Base-by-base conservation (phyloP, 176 grass and related monocot genomes). In the Microstegium vimineum region DNA sequence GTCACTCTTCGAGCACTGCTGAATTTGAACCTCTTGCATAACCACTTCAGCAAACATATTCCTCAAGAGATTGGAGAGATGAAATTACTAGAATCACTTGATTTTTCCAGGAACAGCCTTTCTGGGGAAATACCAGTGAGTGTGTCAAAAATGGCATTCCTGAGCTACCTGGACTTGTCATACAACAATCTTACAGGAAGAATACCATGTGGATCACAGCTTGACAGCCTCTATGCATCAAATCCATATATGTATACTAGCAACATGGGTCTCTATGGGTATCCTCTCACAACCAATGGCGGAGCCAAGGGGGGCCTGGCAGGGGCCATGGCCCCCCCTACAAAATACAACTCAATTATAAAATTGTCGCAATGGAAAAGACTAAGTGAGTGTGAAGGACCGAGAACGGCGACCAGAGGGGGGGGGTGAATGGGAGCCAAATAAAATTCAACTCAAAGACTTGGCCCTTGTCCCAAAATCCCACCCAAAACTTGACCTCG, bases 1-100 rank as follows among this genome's bases (percentile, higher is more conserved):
- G 4, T 17, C 10, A 41, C 15, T 35, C 79, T 81, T 20, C 0
- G 42, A 15, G 14, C 33, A 18, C 14, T 81, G 16, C 1, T 56
- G 15, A 81, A 70, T 27, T 31, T 81, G 11, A 81, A 70, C 40
- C 54, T 81, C 54, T 81, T 66, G 1, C 11, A 5, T 67, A 81
- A 81, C 54, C 8, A 33, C 4, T 37, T 81, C n/a, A 70, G 4
- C 17, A 66, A n/a, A 2, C 28, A 69, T 13, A 26, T 81, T 57
- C 78, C 65, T 12, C 6, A 40, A 0, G 26, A 59, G 1, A 41
- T 81, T 31, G 79, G 86, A 2, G 18, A 8, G 0, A 47, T 91
- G 74, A 5, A 34, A n/a, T 84, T 27, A 35, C 33, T 91, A 41
- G 89, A 91, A 45, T 91, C 89, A 41, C 73, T 91, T 20, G 90